These are phyloP conservation scores for Begonia fuchsioides DNA, from an alignment of 306 rosid genomes.

Conservation along the genomic window DNA sequence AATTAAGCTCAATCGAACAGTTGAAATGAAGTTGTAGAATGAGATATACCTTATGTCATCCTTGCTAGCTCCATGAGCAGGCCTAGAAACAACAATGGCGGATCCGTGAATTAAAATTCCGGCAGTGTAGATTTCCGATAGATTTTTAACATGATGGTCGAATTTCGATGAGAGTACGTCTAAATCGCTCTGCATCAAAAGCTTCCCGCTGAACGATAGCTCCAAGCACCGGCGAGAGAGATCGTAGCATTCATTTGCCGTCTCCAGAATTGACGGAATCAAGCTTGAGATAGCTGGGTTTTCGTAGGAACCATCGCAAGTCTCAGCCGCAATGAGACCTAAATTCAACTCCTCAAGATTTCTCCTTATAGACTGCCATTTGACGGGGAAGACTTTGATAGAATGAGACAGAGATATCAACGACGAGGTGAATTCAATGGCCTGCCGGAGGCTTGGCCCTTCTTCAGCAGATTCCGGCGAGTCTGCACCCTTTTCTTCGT, in stretches of 20 bases:
- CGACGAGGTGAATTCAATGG: constrained; percentile 27
- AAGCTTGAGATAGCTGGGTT: constrained; percentile 27
- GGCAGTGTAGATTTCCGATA: constrained; percentile 35
- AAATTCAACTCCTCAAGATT: constrained; percentile 59
- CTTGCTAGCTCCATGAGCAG: constrained; percentile 49
- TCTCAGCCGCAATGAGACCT: constrained; percentile 39
- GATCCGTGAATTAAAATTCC: constrained; percentile 32
- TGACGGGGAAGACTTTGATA: constrained; percentile 51
- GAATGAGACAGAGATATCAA: constrained; percentile 51
- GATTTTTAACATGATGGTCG: constrained; percentile 34
- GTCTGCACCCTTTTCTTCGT: constrained; percentile 17
- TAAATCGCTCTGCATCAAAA: constrained; percentile 88
- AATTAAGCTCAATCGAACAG: too few relatives aligned
- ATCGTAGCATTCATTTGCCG: constrained; percentile 43
- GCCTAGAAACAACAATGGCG: constrained; percentile 62
- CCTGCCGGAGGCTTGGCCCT: constrained; percentile 23
- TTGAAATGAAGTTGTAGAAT: too few relatives aligned
- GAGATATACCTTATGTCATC: constrained; percentile 44
- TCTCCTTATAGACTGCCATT: constrained; percentile 53
- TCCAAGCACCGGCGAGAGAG: constrained; percentile 66
- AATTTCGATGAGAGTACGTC: constrained; percentile 41
- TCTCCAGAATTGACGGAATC: constrained; percentile 14
- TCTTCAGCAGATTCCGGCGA: constrained; percentile 21
- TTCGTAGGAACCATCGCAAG: constrained; percentile 31
- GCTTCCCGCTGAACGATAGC: constrained; percentile 75